phyloP scores from a whole-genome alignment of 2,329 filamentous ascomycete species.

The Fusarium dimerum region DNA sequence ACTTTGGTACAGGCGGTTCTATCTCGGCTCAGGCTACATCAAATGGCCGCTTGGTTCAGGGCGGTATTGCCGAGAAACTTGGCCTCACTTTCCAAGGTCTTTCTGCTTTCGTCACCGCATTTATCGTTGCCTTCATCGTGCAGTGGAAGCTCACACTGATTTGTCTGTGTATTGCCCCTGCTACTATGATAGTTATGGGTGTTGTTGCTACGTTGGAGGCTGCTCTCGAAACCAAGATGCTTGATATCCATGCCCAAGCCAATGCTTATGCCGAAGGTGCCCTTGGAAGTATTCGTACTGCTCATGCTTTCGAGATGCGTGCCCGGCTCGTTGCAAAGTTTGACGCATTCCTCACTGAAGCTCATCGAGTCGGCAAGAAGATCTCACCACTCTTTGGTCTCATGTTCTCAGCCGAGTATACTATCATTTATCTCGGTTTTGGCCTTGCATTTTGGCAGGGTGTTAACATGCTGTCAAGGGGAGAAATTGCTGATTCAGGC shows the following conservation, averaged over 20 bases:
- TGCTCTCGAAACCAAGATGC: constrained; percentile 33
- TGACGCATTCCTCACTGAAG: constrained; percentile 39
- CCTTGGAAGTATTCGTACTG: constrained; percentile 40
- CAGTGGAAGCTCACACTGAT: constrained; percentile 49
- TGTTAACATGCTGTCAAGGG: constrained; percentile 37
- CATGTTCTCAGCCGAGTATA: constrained; percentile 42
- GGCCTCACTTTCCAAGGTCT: constrained; percentile 41
- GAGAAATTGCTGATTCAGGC: constrained; percentile 40
- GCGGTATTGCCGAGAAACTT: constrained; percentile 43
- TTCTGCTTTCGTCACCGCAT: constrained; percentile 40
- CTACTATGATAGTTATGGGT: constrained; percentile 34
- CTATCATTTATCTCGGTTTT: constrained; percentile 44
- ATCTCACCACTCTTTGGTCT: constrained; percentile 40
- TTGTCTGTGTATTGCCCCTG: constrained; percentile 34
- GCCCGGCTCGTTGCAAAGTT: constrained; percentile 41
- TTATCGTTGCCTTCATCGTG: constrained; percentile 41
- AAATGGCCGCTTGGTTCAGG: constrained; percentile 44
- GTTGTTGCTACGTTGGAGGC: constrained; percentile 35
- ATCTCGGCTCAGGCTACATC: constrained; percentile 40
- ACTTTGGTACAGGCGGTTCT: constrained; percentile 43
- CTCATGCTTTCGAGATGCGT: constrained; percentile 46
- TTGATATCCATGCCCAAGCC: constrained; percentile 36
- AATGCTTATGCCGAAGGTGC: constrained; percentile 40
- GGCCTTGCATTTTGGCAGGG: constrained; percentile 49
- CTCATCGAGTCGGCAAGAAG: constrained; percentile 38